Evolutionary conservation across 352 stramenopile species (phyloP).

Genomic region (Globisporangium abappressorium): DNA sequence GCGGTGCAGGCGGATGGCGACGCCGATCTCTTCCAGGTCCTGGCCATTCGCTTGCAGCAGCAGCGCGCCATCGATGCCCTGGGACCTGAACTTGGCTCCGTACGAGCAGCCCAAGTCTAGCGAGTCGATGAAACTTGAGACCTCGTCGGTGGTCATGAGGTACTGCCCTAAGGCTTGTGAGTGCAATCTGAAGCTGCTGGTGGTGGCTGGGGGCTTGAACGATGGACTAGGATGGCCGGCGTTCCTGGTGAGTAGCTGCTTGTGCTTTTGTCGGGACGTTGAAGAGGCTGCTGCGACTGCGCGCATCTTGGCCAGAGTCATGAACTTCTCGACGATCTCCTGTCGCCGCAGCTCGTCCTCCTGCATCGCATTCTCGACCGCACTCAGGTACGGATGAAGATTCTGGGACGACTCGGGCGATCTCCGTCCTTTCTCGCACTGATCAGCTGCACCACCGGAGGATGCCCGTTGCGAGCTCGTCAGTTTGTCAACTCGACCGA

Average conservation of each 20-base stretch:
- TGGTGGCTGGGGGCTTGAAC: neutral
- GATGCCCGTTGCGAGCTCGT: neutral
- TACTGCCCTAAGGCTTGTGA: constrained; percentile 8
- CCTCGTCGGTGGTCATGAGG: constrained; percentile 38
- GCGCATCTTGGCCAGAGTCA: constrained; percentile 20
- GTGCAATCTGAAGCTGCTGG: neutral
- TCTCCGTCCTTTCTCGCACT: neutral
- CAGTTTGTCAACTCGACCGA: neutral
- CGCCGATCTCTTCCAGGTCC: constrained; percentile 68
- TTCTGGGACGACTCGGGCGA: constrained; percentile 1
- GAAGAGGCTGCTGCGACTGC: constrained; percentile 1
- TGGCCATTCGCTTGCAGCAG: constrained; percentile 46
- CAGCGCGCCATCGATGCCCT: constrained; percentile 67
- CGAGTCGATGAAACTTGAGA: constrained; percentile 49
- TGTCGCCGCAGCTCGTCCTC: constrained; percentile 60
- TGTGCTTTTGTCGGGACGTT: constrained; percentile 18
- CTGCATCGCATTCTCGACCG: constrained; percentile 34
- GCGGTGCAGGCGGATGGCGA: constrained; percentile 65
- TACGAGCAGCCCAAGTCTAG: constrained; percentile 36
- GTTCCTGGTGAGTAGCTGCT: constrained; percentile 7
- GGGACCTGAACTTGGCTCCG: constrained; percentile 35
- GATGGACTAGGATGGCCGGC: neutral
- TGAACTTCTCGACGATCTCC: constrained; percentile 48
- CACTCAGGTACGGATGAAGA: constrained; percentile 15
- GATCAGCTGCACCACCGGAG: neutral